A percentile compares a stretch with the other conserved stretches of the same genome.
Conservation (phyloP, 805 yeast species). For the Teunomyces aglyptinius region DNA sequence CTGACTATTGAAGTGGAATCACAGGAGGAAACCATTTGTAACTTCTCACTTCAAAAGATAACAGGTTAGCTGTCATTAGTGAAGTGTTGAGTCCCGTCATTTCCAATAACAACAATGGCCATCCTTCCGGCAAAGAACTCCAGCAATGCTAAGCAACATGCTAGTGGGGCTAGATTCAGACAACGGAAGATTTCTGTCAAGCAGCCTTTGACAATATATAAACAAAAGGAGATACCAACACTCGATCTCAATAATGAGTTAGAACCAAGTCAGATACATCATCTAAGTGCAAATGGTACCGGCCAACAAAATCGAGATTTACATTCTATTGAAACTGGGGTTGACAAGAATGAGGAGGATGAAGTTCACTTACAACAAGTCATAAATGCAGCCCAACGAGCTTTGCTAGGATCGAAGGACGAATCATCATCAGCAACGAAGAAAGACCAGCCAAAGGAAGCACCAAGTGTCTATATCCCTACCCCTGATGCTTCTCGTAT, state of each 20-base stretch:
- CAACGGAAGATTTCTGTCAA: constrained; percentile 94
- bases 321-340: constrained; percentile 94
- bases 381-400: constrained; percentile 73
- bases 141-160: constrained; percentile 30
- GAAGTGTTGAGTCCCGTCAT: neutral
- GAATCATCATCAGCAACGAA: constrained; percentile 4
- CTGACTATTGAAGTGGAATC: neutral
- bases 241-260: constrained; percentile 49
- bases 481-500: constrained; percentile 90
- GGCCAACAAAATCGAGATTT: constrained; percentile 81
- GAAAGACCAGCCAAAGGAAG: constrained; percentile 23
- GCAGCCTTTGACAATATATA: constrained; percentile 74
- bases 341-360: constrained; percentile 95
- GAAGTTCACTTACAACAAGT: constrained; percentile 95
- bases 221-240: constrained; percentile 78
- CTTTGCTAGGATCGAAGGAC: constrained; percentile 40
- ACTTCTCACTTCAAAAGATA: neutral
- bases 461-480: constrained; percentile 64
- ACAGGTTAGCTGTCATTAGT: neutral
- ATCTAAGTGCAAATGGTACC: constrained; percentile 36
- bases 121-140: constrained; percentile 38
- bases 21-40: neutral
- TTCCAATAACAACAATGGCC: constrained; percentile 30
- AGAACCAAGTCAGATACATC: constrained; percentile 43
- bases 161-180: constrained; percentile 69